These are phyloP conservation scores for Clavaria fumosa DNA, from an alignment of 768 basidiomycete species.

Conservation along the genomic window DNA sequence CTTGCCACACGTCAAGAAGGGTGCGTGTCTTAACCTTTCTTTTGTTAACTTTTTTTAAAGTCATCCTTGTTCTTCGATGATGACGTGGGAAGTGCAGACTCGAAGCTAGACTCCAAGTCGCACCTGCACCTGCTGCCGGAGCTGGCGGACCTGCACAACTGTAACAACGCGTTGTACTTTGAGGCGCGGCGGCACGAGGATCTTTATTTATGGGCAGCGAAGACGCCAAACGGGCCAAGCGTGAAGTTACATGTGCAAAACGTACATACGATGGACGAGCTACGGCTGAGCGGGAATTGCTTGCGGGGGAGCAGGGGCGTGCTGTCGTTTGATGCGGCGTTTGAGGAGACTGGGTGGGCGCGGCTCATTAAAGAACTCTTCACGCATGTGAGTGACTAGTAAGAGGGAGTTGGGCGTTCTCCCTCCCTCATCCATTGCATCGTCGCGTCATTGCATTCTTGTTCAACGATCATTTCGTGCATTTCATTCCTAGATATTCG, in stretches of 20 bases:
- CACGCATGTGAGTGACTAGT: conserved; percentile 80
- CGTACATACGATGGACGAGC: conserved; percentile 98
- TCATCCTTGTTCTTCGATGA: conserved; percentile 2
- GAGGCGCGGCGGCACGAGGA: conserved; percentile 94
- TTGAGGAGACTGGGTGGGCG: conserved; percentile 81
- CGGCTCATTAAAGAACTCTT: conserved; percentile 84
- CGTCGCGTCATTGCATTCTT: conserved; percentile 2
- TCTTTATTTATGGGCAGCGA: conserved; percentile 90
- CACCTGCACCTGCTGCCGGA: conserved; percentile 87
- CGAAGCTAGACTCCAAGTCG: conserved; percentile 94
- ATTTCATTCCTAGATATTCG: too few species aligned
- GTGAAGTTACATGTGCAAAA: conserved; percentile 98
- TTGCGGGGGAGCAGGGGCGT: conserved; percentile 88
- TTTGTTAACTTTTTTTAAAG: conserved; percentile 1
- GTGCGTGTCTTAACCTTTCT: too few species aligned
- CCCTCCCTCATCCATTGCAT: too few species aligned
- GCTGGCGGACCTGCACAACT: conserved; percentile 92
- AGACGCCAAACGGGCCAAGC: conserved; percentile 95
- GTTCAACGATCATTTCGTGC: conserved; percentile 3
- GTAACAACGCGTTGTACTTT: conserved; percentile 95
- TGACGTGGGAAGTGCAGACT: conserved; percentile 43
- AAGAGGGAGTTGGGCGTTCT: too few species aligned
- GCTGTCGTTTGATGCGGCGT: conserved; percentile 80
- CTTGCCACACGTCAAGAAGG: conserved; percentile 93
- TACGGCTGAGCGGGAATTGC: conserved; percentile 99